phyloP scores from a whole-genome alignment of 2,329 filamentous ascomycete genomes.

The Fusarium annulatum region DNA sequence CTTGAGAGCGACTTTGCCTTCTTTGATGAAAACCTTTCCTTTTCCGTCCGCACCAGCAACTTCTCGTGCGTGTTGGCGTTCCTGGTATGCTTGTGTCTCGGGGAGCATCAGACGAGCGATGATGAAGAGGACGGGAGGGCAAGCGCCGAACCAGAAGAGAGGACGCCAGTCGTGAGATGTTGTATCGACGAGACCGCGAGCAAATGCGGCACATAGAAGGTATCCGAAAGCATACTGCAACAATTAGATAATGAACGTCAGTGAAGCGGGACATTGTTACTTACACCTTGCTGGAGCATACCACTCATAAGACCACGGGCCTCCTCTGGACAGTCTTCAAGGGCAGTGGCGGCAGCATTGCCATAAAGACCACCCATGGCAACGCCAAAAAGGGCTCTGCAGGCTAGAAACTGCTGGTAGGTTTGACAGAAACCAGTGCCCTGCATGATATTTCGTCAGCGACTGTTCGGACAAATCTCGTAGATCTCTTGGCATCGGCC shows the following conservation, averaged over 20 bases:
- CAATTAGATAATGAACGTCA: neutral
- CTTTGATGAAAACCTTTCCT: constrained; percentile 72
- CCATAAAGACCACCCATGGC: constrained; percentile 87
- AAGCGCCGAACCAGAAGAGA: constrained; percentile 89
- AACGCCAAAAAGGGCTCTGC: constrained; percentile 79
- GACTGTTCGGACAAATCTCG: neutral
- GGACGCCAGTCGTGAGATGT: constrained; percentile 85
- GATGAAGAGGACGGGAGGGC: constrained; percentile 84
- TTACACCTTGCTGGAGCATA: constrained; percentile 76
- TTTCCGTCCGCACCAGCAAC: constrained; percentile 45
- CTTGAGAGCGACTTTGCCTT: constrained; percentile 82
- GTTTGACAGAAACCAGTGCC: constrained; percentile 76
- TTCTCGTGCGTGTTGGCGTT: constrained; percentile 72
- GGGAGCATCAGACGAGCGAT: constrained; percentile 80
- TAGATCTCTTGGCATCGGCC: neutral
- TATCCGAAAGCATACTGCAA: constrained; percentile 71
- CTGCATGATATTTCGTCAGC: constrained; percentile 45
- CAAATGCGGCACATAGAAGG: constrained; percentile 67
- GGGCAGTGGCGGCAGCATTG: constrained; percentile 80
- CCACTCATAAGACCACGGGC: constrained; percentile 80
- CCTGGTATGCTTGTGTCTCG: constrained; percentile 79
- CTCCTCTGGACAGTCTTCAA: constrained; percentile 77
- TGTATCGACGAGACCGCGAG: constrained; percentile 77
- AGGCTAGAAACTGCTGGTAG: constrained; percentile 78
- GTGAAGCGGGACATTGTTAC: constrained; percentile 1